Conservation (phyloP, 2,329 filamentous ascomycete genomes). For the Aspergillus quadrilineatus region DNA sequence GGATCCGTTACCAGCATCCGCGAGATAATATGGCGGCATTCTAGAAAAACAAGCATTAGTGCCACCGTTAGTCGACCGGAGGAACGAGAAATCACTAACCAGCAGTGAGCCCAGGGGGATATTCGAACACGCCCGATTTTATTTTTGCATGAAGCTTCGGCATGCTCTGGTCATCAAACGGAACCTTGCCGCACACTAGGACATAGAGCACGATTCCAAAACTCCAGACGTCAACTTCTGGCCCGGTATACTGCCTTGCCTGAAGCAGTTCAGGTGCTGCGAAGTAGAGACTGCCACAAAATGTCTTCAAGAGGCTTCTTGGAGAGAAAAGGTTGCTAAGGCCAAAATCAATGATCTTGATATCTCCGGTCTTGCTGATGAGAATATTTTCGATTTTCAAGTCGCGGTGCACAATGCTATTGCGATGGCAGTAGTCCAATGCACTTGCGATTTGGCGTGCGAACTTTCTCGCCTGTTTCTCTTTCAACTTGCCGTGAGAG, state of each 20-base stretch:
- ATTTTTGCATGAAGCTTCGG: constrained; percentile 97
- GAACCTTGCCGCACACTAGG: constrained; percentile 93
- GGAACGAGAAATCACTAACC: constrained; percentile 57
- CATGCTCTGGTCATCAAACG: constrained; percentile 99
- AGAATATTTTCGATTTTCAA: constrained; percentile 99
- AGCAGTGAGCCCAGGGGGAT: constrained; percentile 85
- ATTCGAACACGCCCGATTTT: constrained; percentile 94
- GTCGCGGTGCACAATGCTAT: constrained; percentile 96
- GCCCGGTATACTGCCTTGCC: constrained; percentile 89
- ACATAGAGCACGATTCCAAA: constrained; percentile 98
- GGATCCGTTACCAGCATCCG: constrained; percentile 96
- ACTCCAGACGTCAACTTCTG: constrained; percentile 97
- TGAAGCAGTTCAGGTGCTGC: constrained; percentile 92
- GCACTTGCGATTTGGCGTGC: constrained; percentile 95
- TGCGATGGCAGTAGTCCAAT: constrained; percentile 94
- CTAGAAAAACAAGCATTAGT: constrained; percentile 53
- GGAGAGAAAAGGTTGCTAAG: constrained; percentile 95
- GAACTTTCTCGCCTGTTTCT: constrained; percentile 97
- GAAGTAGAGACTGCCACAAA: constrained; percentile 97
- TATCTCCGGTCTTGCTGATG: constrained; percentile 98
- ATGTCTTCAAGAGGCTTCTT: constrained; percentile 82
- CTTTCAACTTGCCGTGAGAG: constrained; percentile 93
- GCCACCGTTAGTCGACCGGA: constrained; percentile 14
- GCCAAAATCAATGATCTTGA: constrained; percentile 99
- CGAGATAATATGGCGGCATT: constrained; percentile 89